A percentile compares a stretch with the other conserved stretches of the same genome.
Evolutionary conservation across 768 basidiomycete genomes (phyloP).

Genomic region (Cubamyces lactineus): DNA sequence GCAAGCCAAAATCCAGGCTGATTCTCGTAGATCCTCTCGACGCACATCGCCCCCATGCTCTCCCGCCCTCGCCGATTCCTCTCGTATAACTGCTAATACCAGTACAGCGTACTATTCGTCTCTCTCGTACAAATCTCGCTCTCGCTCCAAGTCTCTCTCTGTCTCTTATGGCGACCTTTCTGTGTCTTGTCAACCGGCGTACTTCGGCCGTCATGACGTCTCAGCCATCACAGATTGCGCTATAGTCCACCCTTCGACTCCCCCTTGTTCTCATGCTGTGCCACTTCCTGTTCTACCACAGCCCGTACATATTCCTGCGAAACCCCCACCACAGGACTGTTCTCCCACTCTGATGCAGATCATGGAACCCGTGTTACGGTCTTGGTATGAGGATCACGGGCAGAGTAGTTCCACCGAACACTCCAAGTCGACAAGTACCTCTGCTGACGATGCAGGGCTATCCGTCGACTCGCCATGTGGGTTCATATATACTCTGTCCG

Average conservation of each 20-base stretch:
- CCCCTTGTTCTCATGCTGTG: slow-evolving; percentile 18
- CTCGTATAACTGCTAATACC: slow-evolving; percentile 6
- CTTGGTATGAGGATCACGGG: slow-evolving; percentile 22
- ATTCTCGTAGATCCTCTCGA: slow-evolving; percentile 6
- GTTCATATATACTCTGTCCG: neutral
- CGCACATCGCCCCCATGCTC: slow-evolving; percentile 5
- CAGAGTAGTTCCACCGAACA: neutral
- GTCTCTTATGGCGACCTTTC: slow-evolving; percentile 28
- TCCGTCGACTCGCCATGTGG: slow-evolving; percentile 5
- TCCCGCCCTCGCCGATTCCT: slow-evolving; percentile 14
- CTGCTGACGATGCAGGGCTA: neutral
- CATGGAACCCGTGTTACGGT: slow-evolving; percentile 29
- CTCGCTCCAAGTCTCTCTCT: slow-evolving; percentile 25
- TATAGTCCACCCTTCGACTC: slow-evolving; percentile 26
- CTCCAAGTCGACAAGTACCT: neutral
- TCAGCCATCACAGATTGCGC: slow-evolving; percentile 27
- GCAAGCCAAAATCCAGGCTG: neutral
- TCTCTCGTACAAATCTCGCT: slow-evolving; percentile 17
- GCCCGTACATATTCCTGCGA: neutral
- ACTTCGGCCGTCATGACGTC: slow-evolving; percentile 2
- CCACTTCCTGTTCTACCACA: slow-evolving; percentile 5
- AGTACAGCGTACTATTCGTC: slow-evolving; percentile 18
- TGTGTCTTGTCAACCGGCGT: neutral
- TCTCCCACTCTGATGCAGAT: slow-evolving; percentile 31
- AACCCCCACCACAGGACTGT: neutral